Conservation (phyloP, 2,329 filamentous ascomycete species). For the Calonectria montana region DNA sequence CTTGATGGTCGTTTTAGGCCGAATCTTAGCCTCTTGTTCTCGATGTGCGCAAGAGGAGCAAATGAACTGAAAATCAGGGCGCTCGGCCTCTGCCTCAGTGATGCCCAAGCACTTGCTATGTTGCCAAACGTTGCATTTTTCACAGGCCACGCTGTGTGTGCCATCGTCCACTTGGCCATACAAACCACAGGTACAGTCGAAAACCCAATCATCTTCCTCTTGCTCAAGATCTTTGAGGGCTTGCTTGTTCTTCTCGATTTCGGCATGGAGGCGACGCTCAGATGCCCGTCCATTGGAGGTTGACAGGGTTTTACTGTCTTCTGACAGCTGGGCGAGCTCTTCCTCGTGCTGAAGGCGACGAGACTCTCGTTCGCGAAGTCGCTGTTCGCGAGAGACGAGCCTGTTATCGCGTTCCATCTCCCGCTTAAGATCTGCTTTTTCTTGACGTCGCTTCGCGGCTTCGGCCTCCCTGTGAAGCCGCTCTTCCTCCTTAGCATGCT, state of each 20-base stretch:
- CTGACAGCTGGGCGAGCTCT: conserved; percentile 82
- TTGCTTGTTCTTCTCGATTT: conserved; percentile 83
- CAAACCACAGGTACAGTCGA: conserved; percentile 92
- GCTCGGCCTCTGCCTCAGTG: conserved; percentile 80
- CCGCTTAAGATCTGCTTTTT: conserved; percentile 67
- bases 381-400: conserved; percentile 85
- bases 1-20: conserved; percentile 61
- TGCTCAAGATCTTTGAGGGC: conserved; percentile 77
- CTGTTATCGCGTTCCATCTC: conserved; percentile 83
- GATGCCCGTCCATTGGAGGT: conserved; percentile 73
- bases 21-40: conserved; percentile 73
- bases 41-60: conserved; percentile 82
- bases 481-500: conserved; percentile 77
- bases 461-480: conserved; percentile 64
- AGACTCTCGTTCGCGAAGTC: conserved; percentile 85
- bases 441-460: conserved; percentile 73
- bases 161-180: conserved; percentile 96
- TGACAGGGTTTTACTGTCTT: conserved; percentile 73
- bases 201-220: conserved; percentile 91
- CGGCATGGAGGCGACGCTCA: conserved; percentile 82
- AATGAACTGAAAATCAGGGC: conserved; percentile 87
- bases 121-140: conserved; percentile 95
- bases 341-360: conserved; percentile 87
- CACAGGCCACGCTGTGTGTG: conserved; percentile 92
- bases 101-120: conserved; percentile 93